A percentile compares a stretch with the other conserved stretches of the same genome.
Evolutionary conservation across 345 rosid species (phyloP).

Genomic region (Fremontodendron californicum): DNA sequence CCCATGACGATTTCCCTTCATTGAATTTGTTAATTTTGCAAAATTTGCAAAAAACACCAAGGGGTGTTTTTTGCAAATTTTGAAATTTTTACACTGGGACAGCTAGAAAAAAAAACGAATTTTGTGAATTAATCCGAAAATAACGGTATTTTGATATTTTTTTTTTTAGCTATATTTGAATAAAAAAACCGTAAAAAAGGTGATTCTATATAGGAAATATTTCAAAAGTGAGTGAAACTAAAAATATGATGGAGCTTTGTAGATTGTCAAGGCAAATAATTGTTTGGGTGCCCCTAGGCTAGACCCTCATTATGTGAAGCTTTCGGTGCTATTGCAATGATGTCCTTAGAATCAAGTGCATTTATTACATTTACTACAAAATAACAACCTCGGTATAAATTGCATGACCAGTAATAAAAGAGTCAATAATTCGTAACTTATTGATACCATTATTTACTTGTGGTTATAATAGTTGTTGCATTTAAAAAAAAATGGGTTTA

Average conservation of each 20-base stretch:
- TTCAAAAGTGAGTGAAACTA: neutral
- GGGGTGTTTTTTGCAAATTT: too few species aligned
- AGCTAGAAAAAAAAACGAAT: too few species aligned
- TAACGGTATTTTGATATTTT: too few species aligned
- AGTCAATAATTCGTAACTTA: neutral
- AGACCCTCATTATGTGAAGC: neutral
- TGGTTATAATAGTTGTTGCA: neutral
- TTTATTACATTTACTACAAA: neutral
- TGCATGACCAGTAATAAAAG: neutral
- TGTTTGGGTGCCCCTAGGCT: neutral
- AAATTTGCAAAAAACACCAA: too few species aligned
- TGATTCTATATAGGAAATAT: too few species aligned
- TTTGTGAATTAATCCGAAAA: too few species aligned
- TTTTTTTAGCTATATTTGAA: too few species aligned
- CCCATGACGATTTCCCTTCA: too few species aligned
- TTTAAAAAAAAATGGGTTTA: too few species aligned
- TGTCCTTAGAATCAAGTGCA: neutral
- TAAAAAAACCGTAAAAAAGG: too few species aligned
- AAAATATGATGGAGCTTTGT: neutral
- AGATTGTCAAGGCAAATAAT: neutral
- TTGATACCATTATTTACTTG: neutral
- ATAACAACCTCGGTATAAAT: neutral
- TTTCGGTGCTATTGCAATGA: constrained; percentile 11
- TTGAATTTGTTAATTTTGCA: too few species aligned
- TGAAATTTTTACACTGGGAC: too few species aligned